Base-by-base conservation (phyloP, 1,139 yeast genomes). In the Taphrina populina region DNA sequence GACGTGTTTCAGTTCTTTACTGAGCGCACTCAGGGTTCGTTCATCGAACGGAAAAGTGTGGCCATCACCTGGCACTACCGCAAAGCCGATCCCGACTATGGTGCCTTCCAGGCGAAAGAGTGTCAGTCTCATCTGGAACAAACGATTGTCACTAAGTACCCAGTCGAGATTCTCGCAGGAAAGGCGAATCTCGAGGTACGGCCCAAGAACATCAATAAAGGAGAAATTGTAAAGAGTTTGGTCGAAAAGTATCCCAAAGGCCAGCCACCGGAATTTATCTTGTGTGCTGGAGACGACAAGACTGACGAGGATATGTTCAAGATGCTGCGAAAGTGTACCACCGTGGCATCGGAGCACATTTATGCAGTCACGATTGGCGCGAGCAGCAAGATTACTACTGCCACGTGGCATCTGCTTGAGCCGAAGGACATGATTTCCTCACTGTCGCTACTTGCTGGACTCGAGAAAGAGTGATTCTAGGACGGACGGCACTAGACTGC, bases 61-160 rank as follows among this genome's bases (percentile, higher is more conserved):
- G 97, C 98, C 0, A 73, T 92, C 58, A 90, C 97, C 0, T 94
- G 99, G 99, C 99, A 94, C 71, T 92, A 92, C 69, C 80, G 99
- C 64, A 78, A 95, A 55, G 81, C 95, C 0, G 98, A 88, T 65
- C 97, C 97, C 0, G 95, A 84, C 59, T 78, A 87, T 64, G 98
- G 98, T 27, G 80, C 76, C 43, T 90, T 79, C 71, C 96, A 88
- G 70, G 95, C 97, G 0, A 74, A 78, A 26, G 80, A 82, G 66
- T 78, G 95, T 64, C 78, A 83, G 62, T 75, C 81, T 36, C 83
- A 83, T 61, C 71, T 94, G 58, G 75, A 77, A 59, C 73, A 71
- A 13, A 77, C 82, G 1, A 80, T 88, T 19, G 84, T 81, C 1
- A 71, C 72, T 44, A 79, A 80, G 40, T 86, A 81, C 65, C 96